Percentiles rank a stretch among this genome's conserved stretches.
Conservation (phyloP, 495 filamentous ascomycete genomes). For the Podospora pseudopauciseta region DNA sequence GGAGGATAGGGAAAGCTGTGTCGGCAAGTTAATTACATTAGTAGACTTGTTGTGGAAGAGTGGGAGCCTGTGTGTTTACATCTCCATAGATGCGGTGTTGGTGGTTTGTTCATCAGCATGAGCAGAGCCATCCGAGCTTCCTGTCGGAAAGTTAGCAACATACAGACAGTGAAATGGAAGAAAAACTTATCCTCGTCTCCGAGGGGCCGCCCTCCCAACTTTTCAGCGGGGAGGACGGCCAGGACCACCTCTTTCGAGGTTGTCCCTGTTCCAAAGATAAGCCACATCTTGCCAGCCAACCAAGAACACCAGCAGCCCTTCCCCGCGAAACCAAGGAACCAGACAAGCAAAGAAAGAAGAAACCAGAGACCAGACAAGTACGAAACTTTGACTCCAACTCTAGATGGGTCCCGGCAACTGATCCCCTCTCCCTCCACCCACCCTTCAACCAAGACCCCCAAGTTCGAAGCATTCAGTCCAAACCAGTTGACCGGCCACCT, state of each 20-base stretch:
- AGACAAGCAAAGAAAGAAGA: conserved; percentile 20
- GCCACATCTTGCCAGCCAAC: conserved; percentile 7
- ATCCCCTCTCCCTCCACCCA: conserved; percentile 10
- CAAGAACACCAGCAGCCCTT: conserved; percentile 27
- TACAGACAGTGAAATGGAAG: conserved; percentile 13
- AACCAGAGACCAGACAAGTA: conserved; percentile 65
- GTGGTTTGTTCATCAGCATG: too few species aligned
- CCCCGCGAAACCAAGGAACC: conserved; percentile 20
- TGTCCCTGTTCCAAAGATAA: conserved; percentile 35
- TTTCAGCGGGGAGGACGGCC: conserved; percentile 42
- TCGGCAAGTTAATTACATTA: too few species aligned
- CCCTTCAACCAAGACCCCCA: conserved; percentile 18
- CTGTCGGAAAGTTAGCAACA: conserved; percentile 26
- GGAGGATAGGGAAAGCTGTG: too few species aligned
- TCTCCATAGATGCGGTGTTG: too few species aligned
- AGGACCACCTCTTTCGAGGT: conserved; percentile 40
- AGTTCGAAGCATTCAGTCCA: conserved; percentile 18
- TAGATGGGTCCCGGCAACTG: conserved; percentile 73
- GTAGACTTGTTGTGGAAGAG: too few species aligned
- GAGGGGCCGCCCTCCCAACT: conserved; percentile 53
- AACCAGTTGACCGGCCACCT: conserved; percentile 17
- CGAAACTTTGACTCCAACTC: conserved; percentile 95
- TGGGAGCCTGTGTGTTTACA: too few species aligned
- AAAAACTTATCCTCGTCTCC: conserved; percentile 63
- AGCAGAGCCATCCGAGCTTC: neutral